phyloP scores from a whole-genome alignment of 129 eudicot genomes.

The Tagetes erecta region DNA sequence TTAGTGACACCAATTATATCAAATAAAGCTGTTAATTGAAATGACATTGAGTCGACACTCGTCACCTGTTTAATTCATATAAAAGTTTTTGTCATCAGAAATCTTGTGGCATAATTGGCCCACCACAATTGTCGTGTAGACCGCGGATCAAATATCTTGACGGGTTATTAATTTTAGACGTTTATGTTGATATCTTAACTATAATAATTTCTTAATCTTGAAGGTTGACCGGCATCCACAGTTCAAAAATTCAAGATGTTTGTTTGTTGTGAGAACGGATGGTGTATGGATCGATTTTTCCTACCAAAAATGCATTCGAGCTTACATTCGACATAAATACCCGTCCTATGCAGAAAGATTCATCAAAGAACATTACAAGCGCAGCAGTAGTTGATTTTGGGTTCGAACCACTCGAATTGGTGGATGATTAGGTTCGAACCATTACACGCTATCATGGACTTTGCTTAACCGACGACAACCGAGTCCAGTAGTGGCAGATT shows the following conservation, averaged over 20 bases:
- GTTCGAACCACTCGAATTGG: background rate
- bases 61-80: constrained; percentile 21
- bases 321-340: constrained; percentile 74
- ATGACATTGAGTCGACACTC: constrained; percentile 3
- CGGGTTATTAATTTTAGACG: background rate
- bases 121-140: constrained; percentile 34
- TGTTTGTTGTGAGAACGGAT: constrained; percentile 81
- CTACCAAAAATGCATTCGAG: constrained; percentile 89
- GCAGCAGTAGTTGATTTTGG: constrained; percentile 51
- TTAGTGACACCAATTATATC: constrained; percentile 11
- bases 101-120: constrained; percentile 32
- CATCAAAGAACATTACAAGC: constrained; percentile 71
- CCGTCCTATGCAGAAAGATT: constrained; percentile 79
- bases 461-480: background rate
- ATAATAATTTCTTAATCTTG: constrained; percentile 15
- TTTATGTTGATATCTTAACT: background rate
- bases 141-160: constrained; percentile 7
- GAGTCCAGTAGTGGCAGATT: constrained; percentile 14
- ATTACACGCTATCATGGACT: constrained; percentile 10
- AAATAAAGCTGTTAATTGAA: constrained; percentile 25
- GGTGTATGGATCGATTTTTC: constrained; percentile 98
- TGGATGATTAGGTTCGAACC: constrained; percentile 5
- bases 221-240: constrained; percentile 97
- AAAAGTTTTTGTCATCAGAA: constrained; percentile 29
- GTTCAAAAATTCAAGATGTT: constrained; percentile 71